Base-by-base conservation (phyloP, 306 rosid genomes). In the Sphenostylis stenocarpa region DNA sequence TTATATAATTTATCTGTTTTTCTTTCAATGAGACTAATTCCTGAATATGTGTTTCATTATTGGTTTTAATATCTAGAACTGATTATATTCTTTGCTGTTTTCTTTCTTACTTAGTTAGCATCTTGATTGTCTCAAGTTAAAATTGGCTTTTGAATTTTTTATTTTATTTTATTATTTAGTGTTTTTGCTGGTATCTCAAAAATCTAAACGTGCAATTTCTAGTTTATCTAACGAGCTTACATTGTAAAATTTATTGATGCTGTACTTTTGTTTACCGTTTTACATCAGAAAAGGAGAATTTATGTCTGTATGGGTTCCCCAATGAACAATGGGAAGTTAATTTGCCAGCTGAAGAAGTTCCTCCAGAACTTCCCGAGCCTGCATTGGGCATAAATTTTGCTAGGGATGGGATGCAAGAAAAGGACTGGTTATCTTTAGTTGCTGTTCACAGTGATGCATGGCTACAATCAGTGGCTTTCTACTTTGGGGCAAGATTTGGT, bases 401-500 rank as follows among this genome's bases (percentile, higher is more conserved):
- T 20, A 55, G 87, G 72, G 87, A 84, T 64, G 84, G 82, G 24
- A 80, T 80, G 87, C 76, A 70, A 33, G 82, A 70, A 47, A 80
- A 70, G 53, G 84, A 84, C 31, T 84, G 87, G 87, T 79, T 84
- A 17, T 75, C 84, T 80, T 79, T 84, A 47, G 87, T 84, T 70
- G 84, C 86, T 13, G 82, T 80, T 58, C 85, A 81, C 58, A 69
- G 77, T 63, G 85, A 82, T 70, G 85, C 85, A 7, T 82, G 87
- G 87, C 44, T 84, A 65, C 84, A 80, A 28, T 47, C 84, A 0
- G 82, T 84, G 38, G 81, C 87, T 36, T 84, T 84, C 67, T 80
- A 55, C 81, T 84, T 80, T 14, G 87, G 82, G 24, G 72, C 82
- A 48, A 65, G 84, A 84, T 84, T 80, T 80, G 87, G 87, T 65